These are phyloP conservation scores for Leishmania major DNA, from an alignment of 208 protist genomes.

Conservation along the genomic window DNA sequence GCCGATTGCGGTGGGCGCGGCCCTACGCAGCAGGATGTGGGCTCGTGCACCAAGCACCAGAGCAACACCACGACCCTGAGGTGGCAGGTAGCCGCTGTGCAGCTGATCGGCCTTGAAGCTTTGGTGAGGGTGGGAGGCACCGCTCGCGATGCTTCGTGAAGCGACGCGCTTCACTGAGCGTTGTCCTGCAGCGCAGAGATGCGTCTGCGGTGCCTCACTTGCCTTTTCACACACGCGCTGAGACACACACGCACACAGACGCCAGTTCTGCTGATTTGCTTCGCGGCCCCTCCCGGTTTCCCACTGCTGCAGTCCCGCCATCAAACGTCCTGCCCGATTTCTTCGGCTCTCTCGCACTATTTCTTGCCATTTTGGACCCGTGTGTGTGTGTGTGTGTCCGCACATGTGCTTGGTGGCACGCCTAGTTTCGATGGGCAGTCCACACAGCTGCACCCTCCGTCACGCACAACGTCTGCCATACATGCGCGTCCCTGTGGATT, in stretches of 20 bases:
- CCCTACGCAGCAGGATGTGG: slow-evolving; percentile 14
- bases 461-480: neutral
- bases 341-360: neutral
- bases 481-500: neutral
- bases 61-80: neutral
- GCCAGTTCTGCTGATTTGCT: neutral
- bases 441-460: neutral
- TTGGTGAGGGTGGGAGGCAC: neutral
- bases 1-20: slow-evolving; percentile 43
- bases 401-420: neutral
- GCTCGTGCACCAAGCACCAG: slow-evolving; percentile 10
- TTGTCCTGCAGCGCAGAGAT: neutral
- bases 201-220: neutral
- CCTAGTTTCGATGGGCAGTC: neutral
- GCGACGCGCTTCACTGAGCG: neutral
- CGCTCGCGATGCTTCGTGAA: neutral
- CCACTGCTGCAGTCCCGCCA: neutral
- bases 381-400: neutral
- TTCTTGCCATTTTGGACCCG: too few species aligned
- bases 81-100: neutral
- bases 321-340: neutral
- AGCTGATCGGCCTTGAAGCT: neutral
- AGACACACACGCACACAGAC: too few species aligned
- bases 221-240: neutral
- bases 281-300: neutral